Conservation (phyloP, 2,329 filamentous ascomycete genomes). For the Ophiocordyceps camponoti-saundersi region DNA sequence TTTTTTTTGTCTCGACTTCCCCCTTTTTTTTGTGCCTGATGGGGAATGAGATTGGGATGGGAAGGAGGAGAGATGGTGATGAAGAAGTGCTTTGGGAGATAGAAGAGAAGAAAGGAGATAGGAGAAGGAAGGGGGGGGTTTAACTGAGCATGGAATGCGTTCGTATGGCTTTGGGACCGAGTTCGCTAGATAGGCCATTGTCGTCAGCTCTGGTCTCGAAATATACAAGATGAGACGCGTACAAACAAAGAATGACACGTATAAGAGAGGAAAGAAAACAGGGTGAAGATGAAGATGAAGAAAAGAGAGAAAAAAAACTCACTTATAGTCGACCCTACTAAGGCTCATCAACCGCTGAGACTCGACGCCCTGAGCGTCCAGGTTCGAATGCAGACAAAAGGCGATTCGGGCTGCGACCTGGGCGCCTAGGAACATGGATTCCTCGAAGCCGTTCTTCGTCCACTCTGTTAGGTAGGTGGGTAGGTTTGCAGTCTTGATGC, state of each 20-base stretch:
- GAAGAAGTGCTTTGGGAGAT: too few relatives aligned
- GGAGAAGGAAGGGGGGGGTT: too few relatives aligned
- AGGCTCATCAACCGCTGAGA: slow-evolving; percentile 38
- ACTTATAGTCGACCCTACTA: slow-evolving; percentile 42
- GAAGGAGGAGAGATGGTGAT: too few relatives aligned
- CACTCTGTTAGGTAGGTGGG: slow-evolving; percentile 84
- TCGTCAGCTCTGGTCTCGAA: too few relatives aligned
- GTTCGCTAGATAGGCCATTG: slow-evolving; percentile 16
- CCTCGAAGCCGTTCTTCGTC: slow-evolving; percentile 67
- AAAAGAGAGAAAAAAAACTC: slow-evolving; percentile 10
- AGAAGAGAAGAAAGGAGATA: too few relatives aligned
- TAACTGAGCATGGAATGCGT: slow-evolving; percentile 35
- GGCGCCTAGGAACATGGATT: slow-evolving; percentile 72
- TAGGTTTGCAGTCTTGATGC: slow-evolving; percentile 59
- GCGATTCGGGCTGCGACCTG: slow-evolving; percentile 60
- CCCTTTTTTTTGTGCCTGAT: too few relatives aligned
- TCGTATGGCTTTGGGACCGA: slow-evolving; percentile 36
- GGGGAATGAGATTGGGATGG: too few relatives aligned
- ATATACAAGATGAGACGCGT: not conserved
- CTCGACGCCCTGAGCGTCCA: slow-evolving; percentile 33
- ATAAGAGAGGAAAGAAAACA: not conserved
- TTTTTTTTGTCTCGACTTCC: too few relatives aligned
- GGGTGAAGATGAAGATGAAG: slow-evolving; percentile 6
- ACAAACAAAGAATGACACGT: not conserved
- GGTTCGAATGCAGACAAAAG: slow-evolving; percentile 38